Base-by-base conservation (phyloP, 2,329 filamentous ascomycete species). In the Hymenoscyphus repandus region DNA sequence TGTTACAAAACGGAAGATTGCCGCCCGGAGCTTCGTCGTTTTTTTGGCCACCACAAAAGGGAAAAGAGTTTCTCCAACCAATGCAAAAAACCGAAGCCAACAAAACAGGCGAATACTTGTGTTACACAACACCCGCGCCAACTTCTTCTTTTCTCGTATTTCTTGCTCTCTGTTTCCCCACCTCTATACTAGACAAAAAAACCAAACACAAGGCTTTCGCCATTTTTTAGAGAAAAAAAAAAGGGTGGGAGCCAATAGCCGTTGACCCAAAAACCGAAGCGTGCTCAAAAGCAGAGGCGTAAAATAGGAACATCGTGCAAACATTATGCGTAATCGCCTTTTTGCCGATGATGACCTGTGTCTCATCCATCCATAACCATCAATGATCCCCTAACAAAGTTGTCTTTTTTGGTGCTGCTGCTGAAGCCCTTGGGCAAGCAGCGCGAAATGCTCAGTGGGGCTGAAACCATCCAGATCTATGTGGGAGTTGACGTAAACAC, bases 181-280 rank as follows among this genome's bases (percentile, higher is more conserved):
- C 45, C 47, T 54, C 54, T 54, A 52, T 55, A 52, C 48, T 55
- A 56, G 39, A 59, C 56, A 52, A 50, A 55, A 57, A 48, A 48
- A 51, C 47, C 38, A 50, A 47, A 27, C 22, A 31, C 40, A 38
- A 18, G 6, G n/a, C 27, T 41, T 22, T 41, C 17, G 22, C 22
- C 22, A 4, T 27, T 27, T 27, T 27, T 27, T 17, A 4, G 10
- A 37, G 10, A 17, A 37, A 37, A 37, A 37, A 37, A 37, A 11
- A 37, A 9, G 34, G 5, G 15, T 31, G 20, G 31, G 30, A 45
- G 44, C 32, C 47, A 42, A 51, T 55, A 32, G 40, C 44, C 50
- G 27, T 20, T 43, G 33, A 37, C n/a, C 38, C 12, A 33, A 36
- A 36, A 53, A 40, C 39, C 39, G 33, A 49, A 40, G 41, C 45